Base-by-base conservation (phyloP, 805 yeast species). In the Metschnikowia peoriensis region DNA sequence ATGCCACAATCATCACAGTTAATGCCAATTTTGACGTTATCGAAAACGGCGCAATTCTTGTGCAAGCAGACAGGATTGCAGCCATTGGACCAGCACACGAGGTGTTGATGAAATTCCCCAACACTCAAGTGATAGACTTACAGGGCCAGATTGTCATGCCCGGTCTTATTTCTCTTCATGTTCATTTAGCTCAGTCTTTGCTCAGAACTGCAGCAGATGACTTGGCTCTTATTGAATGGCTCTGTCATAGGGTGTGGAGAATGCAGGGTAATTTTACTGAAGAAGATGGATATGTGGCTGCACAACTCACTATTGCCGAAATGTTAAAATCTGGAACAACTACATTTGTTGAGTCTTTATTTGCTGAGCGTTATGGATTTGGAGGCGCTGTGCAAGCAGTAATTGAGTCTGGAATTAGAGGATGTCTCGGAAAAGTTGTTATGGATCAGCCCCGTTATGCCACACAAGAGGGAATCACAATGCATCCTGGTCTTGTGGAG, bases 401-500 rank as follows among this genome's bases (percentile, higher is more conserved):
- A 8, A 53, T 52, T 14, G 59, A 56, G 10, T 56, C 59, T 5
- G 59, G 58, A 9, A 54, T 56, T 38, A 40, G 59, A 45, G 59
- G 59, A 22, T 56, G 59, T 38, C 48, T 56, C 12, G 56, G 60
- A 32, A 56, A 55, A 28, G 58, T 54, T 14, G 58, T 56, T 11
- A 54, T 56, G 60, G 58, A 56, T 28, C 60, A 56, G 38, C 60
- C 60, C 10, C 58, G 60, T 6, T 56, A 56, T 28, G 60, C 60
- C 28, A 54, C 58, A 6, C 58, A 56, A 41, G 54, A 54, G 15
- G 60, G 56, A 2, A 44, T 54, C 28, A 55, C 56, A 16, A 54
- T 54, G 58, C 51, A 54, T 14, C 46, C 51, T 2, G 58, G 60
- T 1, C 51, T 52, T 27, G 58, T 54, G 29, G 58, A 56, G 27